Conservation (phyloP, 202 grass and related monocot genomes). For the Zoysia matrella region DNA sequence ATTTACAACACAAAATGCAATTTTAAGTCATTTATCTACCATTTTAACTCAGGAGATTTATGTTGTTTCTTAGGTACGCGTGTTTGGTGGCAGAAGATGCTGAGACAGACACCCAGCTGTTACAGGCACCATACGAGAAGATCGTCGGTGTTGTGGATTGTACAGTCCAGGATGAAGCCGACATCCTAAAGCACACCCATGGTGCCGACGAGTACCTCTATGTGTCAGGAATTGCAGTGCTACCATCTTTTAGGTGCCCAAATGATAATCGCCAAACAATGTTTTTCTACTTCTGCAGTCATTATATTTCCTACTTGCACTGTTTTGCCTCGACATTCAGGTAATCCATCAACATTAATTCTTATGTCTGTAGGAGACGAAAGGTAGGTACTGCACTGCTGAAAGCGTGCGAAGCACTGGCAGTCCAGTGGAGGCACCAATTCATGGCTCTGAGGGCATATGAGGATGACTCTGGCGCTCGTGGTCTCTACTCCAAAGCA, state of each 20-base stretch:
- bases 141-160: conserved; percentile 79
- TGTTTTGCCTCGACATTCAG: too few relatives aligned
- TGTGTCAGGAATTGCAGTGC: conserved; percentile 86
- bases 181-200: conserved; percentile 62
- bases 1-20: neutral
- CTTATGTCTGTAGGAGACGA: conserved; percentile 51
- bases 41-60: neutral
- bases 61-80: conserved; percentile 67
- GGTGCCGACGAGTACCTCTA: conserved; percentile 70
- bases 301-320: too few relatives aligned
- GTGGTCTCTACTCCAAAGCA: conserved; percentile 65
- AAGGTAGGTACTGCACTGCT: conserved; percentile 82
- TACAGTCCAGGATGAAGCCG: conserved; percentile 68
- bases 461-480: conserved; percentile 68
- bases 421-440: conserved; percentile 61
- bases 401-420: conserved; percentile 72
- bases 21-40: too few relatives aligned
- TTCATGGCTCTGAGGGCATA: conserved; percentile 78
- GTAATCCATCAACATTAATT: too few relatives aligned
- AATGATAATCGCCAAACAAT: neutral
- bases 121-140: conserved; percentile 44
- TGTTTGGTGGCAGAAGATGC: conserved; percentile 86
- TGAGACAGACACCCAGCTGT: conserved; percentile 2
- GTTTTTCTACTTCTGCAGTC: neutral
- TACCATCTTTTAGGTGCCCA: conserved; percentile 70